phyloP scores from a whole-genome alignment of 2,329 filamentous ascomycete species.

The Alternaria ethzedia region DNA sequence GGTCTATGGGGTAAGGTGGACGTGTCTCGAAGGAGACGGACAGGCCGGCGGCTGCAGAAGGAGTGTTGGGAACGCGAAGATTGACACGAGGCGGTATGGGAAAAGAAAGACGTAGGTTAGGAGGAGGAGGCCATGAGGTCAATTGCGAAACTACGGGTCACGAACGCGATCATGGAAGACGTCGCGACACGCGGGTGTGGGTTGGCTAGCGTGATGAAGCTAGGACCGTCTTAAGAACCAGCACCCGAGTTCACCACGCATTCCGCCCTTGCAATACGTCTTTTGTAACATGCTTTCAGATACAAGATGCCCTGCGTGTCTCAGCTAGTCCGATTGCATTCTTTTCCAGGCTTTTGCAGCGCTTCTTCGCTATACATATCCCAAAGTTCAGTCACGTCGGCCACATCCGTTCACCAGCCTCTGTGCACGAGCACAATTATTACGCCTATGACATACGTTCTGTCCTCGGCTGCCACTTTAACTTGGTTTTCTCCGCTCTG shows the following conservation, averaged over 20 bases:
- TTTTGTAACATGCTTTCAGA: conserved; percentile 1
- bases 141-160: conserved; percentile 38
- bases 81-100: conserved; percentile 17
- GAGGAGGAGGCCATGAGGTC: conserved; percentile 44
- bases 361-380: background rate
- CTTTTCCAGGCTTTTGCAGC: background rate
- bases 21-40: conserved; percentile 33
- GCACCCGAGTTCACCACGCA: conserved; percentile 26
- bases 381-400: conserved; percentile 16
- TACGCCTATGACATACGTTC: conserved; percentile 33
- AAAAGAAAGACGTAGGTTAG: conserved; percentile 33
- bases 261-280: conserved; percentile 17
- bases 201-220: conserved; percentile 25
- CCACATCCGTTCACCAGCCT: conserved; percentile 26
- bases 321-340: background rate
- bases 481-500: conserved; percentile 38
- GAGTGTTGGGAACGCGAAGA: conserved; percentile 19
- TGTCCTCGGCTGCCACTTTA: conserved; percentile 37
- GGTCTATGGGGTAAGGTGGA: conserved; percentile 24
- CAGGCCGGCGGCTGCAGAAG: conserved; percentile 31
- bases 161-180: conserved; percentile 28
- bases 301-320: conserved; percentile 4
- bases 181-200: conserved; percentile 21
- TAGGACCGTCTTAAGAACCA: conserved; percentile 29
- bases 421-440: conserved; percentile 38